A percentile compares a stretch with the other conserved stretches of the same genome.
Evolutionary conservation across 306 rosid genomes (phyloP).

Genomic region (Bauhinia variegata): DNA sequence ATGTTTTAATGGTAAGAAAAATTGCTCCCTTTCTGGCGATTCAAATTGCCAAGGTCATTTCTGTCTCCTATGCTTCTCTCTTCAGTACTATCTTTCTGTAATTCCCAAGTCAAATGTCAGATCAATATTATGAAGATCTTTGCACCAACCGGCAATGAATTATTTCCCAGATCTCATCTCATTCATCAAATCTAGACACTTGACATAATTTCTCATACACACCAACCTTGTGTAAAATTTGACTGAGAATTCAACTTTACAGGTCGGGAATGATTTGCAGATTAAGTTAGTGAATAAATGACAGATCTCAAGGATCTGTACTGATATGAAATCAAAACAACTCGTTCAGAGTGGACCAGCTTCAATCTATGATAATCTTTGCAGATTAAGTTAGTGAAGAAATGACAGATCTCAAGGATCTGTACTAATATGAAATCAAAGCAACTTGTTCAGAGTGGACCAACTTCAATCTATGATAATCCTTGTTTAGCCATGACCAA

Average conservation of each 20-base stretch:
- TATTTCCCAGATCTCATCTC: constrained; percentile 9
- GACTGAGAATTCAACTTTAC: constrained; percentile 27
- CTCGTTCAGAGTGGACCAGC: constrained; percentile 4
- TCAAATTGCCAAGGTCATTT: too few species aligned
- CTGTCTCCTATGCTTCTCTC: too few species aligned
- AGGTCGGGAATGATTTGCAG: constrained; percentile 17
- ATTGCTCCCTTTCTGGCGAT: too few species aligned
- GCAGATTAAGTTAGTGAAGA: constrained; percentile 19
- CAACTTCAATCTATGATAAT: constrained; percentile 23
- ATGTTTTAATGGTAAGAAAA: too few species aligned
- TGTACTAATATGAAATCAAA: neutral
- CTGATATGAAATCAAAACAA: neutral
- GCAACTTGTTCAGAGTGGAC: neutral
- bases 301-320: neutral
- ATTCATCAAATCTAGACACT: neutral
- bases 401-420: neutral
- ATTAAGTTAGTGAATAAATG: constrained; percentile 11
- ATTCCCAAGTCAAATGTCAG: neutral
- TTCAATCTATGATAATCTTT: constrained; percentile 22
- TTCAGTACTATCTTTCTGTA: too few species aligned
- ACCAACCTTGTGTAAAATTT: constrained; percentile 18
- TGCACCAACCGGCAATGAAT: constrained; percentile 4
- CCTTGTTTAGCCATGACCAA: too few species aligned
- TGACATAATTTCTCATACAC: neutral
- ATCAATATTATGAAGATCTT: neutral